Percentiles rank a stretch among this genome's conserved stretches.
Evolutionary conservation across 208 protist genomes (phyloP).

Genomic region (Kentomonas sorsogonicus): DNA sequence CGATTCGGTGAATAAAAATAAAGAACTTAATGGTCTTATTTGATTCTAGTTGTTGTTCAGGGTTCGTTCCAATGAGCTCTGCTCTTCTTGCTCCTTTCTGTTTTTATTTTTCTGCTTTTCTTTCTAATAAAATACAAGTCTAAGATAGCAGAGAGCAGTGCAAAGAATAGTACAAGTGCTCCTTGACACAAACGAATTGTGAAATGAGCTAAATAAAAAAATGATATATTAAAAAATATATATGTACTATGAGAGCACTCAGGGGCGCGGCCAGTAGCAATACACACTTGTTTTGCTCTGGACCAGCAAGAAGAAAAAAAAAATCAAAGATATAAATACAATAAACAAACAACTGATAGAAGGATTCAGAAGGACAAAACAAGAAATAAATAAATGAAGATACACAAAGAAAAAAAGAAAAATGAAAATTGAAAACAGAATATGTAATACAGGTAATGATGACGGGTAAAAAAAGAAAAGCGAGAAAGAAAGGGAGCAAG

Average conservation of each 20-base stretch:
- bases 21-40: too few relatives aligned
- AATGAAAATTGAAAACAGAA: conserved; percentile 1
- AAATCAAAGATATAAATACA: conserved; percentile 6
- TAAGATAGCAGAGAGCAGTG: not conserved
- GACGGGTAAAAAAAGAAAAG: conserved; percentile 2
- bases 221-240: conserved; percentile 7
- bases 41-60: too few relatives aligned
- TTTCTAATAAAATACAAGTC: not conserved
- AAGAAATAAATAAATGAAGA: conserved; percentile 11
- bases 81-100: too few relatives aligned
- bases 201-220: too few relatives aligned
- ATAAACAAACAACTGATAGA: not conserved
- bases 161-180: conserved; percentile 1
- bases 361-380: not conserved
- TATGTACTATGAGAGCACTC: not conserved
- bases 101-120: not conserved
- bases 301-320: not conserved
- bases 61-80: too few relatives aligned
- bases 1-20: too few relatives aligned
- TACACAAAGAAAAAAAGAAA: not conserved
- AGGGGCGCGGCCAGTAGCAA: too few relatives aligned
- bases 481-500: not conserved
- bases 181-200: too few relatives aligned
- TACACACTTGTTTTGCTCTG: too few relatives aligned
- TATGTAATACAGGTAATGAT: not conserved